Percentiles rank a stretch among this genome's conserved stretches.
phyloP scores from a whole-genome alignment of 1,284 basidiomycete species.

The Tylopilus orsonianus region DNA sequence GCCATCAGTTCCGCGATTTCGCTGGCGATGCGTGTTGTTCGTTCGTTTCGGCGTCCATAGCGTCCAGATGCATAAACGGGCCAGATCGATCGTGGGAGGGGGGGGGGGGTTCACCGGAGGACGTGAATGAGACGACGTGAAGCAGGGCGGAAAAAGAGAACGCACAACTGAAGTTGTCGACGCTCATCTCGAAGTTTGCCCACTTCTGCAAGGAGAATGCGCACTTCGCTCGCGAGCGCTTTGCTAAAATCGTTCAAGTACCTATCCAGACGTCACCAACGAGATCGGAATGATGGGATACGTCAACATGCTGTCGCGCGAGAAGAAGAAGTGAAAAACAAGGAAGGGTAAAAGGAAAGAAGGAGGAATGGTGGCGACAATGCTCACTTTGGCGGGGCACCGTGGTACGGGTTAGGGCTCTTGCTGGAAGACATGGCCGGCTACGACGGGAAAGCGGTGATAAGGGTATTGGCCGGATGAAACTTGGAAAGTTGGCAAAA shows the following conservation, averaged over 20 bases:
- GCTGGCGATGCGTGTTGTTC: slow-evolving; percentile 35
- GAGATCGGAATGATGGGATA: slow-evolving; percentile 3
- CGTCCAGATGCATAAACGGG: not conserved
- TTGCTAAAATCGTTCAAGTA: slow-evolving; percentile 72
- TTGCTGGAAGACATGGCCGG: slow-evolving; percentile 33
- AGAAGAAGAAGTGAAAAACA: not conserved
- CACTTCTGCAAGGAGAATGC: slow-evolving; percentile 64
- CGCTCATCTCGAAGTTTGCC: slow-evolving; percentile 75
- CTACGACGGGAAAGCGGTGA: slow-evolving; percentile 11
- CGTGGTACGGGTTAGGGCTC: slow-evolving; percentile 32
- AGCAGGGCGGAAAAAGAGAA: slow-evolving; percentile 13
- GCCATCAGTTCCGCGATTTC: slow-evolving; percentile 77
- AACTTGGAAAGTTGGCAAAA: not conserved
- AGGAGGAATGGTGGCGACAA: not conserved
- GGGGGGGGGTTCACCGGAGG: not conserved
- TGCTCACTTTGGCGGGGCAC: slow-evolving; percentile 35
- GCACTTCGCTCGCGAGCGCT: slow-evolving; percentile 58
- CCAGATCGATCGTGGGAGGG: slow-evolving; percentile 1
- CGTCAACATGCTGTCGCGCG: slow-evolving; percentile 11
- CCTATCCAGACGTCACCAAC: slow-evolving; percentile 33
- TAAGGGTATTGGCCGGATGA: not conserved
- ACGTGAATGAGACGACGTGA: not conserved
- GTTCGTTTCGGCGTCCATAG: not conserved
- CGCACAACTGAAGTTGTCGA: slow-evolving; percentile 66
- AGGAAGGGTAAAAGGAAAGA: not conserved